A percentile compares a stretch with the other conserved stretches of the same genome.
Evolutionary conservation across 768 basidiomycete genomes (phyloP).

Genomic region (Tulasnella sp.): DNA sequence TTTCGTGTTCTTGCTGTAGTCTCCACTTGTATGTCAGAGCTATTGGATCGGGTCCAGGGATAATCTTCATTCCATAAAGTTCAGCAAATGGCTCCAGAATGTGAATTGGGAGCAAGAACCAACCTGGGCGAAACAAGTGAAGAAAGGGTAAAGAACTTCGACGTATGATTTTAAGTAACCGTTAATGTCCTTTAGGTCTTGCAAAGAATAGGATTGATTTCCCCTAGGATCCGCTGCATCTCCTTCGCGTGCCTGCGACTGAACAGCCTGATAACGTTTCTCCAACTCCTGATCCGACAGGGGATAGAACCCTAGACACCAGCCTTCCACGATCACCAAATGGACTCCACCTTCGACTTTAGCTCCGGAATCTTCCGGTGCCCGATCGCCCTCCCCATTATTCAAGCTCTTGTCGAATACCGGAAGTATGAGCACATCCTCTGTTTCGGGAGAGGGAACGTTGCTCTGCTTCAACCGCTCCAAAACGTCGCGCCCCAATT

Average conservation of each 20-base stretch:
- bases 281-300: slow-evolving; percentile 57
- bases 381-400: slow-evolving; percentile 82
- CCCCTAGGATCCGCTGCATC: slow-evolving; percentile 40
- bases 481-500: slow-evolving; percentile 62
- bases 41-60: slow-evolving; percentile 43
- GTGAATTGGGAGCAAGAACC: slow-evolving; percentile 32
- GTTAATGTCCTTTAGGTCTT: slow-evolving; percentile 68
- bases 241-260: neutral
- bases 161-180: slow-evolving; percentile 60
- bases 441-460: neutral
- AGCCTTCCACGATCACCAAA: slow-evolving; percentile 91
- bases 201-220: slow-evolving; percentile 43
- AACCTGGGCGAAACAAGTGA: slow-evolving; percentile 81
- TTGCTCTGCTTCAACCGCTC: slow-evolving; percentile 49
- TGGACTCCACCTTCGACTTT: slow-evolving; percentile 62
- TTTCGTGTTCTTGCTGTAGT: slow-evolving; percentile 82
- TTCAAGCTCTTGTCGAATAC: slow-evolving; percentile 86
- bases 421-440: slow-evolving; percentile 58
- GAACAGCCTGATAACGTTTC: slow-evolving; percentile 50
- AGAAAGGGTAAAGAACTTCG: slow-evolving; percentile 64
- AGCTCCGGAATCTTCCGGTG: slow-evolving; percentile 51
- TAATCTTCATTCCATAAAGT: slow-evolving; percentile 30
- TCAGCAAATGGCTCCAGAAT: neutral
- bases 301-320: slow-evolving; percentile 89
- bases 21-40: slow-evolving; percentile 84